A percentile compares a stretch with the other conserved stretches of the same genome.
Conservation (phyloP, 2,329 filamentous ascomycete species). For the Phaeophleospora eucalypticola region DNA sequence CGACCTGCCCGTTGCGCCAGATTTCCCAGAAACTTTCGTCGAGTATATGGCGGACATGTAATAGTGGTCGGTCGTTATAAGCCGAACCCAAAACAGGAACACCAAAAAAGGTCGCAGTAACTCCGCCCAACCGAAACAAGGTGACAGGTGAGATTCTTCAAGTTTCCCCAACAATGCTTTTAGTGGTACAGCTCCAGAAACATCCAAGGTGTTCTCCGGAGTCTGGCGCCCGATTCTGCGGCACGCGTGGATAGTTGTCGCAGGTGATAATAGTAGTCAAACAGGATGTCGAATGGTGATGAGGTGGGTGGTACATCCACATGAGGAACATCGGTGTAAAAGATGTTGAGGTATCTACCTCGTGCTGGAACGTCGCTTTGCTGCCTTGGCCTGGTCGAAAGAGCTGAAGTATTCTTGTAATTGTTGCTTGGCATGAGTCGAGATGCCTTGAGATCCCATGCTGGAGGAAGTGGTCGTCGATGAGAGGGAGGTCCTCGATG, state of each 20-base stretch:
- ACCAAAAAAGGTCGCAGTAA: background rate
- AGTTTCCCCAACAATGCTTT: constrained; percentile 18
- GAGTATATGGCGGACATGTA: too few species aligned
- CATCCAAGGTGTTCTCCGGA: too few species aligned
- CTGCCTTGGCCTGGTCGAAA: constrained; percentile 76
- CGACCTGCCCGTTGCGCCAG: too few species aligned
- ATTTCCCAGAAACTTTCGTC: too few species aligned
- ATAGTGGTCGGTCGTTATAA: too few species aligned
- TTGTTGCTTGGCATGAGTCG: constrained; percentile 73
- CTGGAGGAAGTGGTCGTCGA: constrained; percentile 46
- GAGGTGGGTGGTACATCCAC: background rate
- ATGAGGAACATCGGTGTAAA: background rate
- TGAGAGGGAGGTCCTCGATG: constrained; percentile 78
- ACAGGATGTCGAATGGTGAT: background rate
- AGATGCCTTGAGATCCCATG: constrained; percentile 49
- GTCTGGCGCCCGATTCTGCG: too few species aligned
- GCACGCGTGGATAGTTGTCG: background rate
- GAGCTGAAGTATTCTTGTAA: constrained; percentile 82
- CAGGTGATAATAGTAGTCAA: constrained; percentile 1
- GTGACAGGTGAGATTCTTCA: too few species aligned
- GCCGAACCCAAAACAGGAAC: too few species aligned
- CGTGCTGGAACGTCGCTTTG: constrained; percentile 39
- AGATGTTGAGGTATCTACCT: constrained; percentile 13
- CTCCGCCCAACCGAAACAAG: background rate
- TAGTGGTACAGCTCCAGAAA: constrained; percentile 25